A percentile compares a stretch with the other conserved stretches of the same genome.
Conservation (phyloP, 2,329 filamentous ascomycete species). For the Daldinia sp. region DNA sequence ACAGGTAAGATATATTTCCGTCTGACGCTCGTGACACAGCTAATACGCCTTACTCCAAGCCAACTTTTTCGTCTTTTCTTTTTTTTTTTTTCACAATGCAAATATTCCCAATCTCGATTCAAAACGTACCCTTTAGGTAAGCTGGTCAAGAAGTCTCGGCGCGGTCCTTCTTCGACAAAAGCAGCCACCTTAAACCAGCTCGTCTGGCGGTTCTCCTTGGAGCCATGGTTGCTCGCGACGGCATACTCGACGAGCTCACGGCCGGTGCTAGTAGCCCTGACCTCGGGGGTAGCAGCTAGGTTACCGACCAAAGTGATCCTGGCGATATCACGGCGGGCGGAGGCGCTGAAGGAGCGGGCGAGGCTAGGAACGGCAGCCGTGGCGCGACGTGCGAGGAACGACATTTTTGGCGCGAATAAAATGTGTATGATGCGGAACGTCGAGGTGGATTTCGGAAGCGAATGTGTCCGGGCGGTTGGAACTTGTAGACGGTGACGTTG, state of each 20-base stretch:
- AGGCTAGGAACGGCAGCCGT: slow-evolving; percentile 55
- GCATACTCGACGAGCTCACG: slow-evolving; percentile 79
- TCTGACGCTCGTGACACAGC: neutral
- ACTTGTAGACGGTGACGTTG: neutral
- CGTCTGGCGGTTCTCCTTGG: slow-evolving; percentile 74
- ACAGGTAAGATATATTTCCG: neutral
- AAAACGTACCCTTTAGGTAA: slow-evolving; percentile 83
- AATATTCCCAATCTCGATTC: neutral
- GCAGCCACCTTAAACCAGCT: slow-evolving; percentile 86
- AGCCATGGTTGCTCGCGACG: slow-evolving; percentile 74
- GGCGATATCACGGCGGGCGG: slow-evolving; percentile 71
- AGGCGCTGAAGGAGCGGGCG: slow-evolving; percentile 79
- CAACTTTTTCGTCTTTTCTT: neutral
- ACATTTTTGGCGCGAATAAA: slow-evolving; percentile 53
- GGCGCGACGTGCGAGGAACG: slow-evolving; percentile 62
- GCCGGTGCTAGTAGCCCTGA: slow-evolving; percentile 73
- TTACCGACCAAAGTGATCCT: slow-evolving; percentile 88
- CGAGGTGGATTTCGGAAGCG: neutral
- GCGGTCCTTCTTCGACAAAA: slow-evolving; percentile 73
- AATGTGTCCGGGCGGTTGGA: neutral
- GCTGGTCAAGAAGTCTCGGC: slow-evolving; percentile 74
- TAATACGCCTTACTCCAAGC: neutral
- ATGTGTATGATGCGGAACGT: neutral
- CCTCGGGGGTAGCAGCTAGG: slow-evolving; percentile 80
- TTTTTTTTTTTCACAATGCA: too few relatives aligned